Conservation (phyloP, 2,329 filamentous ascomycete species). For the Rutstroemia sp. region DNA sequence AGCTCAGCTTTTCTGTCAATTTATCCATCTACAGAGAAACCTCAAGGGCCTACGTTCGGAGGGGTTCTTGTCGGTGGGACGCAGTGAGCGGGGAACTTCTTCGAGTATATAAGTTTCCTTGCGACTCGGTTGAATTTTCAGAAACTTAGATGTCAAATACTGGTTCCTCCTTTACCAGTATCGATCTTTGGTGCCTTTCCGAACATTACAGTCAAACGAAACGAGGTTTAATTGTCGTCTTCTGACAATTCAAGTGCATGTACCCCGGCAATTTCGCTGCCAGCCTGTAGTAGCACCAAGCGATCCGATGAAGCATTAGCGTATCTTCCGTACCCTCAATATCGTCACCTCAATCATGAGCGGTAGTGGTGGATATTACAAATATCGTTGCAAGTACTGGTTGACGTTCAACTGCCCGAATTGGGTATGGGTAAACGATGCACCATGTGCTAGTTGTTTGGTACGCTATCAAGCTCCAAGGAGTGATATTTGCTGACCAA, state of each 20-base stretch:
- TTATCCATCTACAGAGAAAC: no score
- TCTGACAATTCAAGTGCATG: neutral
- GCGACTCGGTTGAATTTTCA: no score
- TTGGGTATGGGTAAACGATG: conserved; percentile 47
- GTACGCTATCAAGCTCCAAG: conserved; percentile 31
- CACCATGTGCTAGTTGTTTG: conserved; percentile 42
- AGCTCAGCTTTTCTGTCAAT: no score
- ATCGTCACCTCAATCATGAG: conserved; percentile 20
- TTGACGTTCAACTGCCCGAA: conserved; percentile 44
- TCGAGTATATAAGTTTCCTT: no score
- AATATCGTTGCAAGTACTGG: conserved; percentile 49
- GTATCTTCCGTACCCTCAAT: neutral
- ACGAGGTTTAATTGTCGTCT: neutral
- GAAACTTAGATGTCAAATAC: no score
- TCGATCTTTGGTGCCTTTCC: neutral
- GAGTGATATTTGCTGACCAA: conserved; percentile 6
- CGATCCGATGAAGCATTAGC: neutral
- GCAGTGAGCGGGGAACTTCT: no score
- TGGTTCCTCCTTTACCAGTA: no score
- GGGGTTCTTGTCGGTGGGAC: no score
- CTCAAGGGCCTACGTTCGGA: no score
- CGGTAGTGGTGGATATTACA: conserved; percentile 34
- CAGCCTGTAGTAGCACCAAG: conserved; percentile 25
- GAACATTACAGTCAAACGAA: neutral
- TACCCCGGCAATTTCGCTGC: conserved; percentile 23